Base-by-base conservation (phyloP, 148 eudicot species). In the Rhododendron simsii region DNA sequence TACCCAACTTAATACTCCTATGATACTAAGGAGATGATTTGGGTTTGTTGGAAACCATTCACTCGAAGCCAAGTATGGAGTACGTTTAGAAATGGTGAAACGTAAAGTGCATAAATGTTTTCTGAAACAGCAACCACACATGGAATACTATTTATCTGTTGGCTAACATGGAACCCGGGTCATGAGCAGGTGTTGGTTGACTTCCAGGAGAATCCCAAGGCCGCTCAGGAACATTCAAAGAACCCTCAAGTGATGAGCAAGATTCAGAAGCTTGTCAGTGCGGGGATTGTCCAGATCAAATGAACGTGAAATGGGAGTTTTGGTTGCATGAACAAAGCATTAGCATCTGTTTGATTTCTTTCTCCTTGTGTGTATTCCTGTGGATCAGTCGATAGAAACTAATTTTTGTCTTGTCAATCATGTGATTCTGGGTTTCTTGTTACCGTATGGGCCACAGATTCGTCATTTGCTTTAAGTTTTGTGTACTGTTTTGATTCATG, bases 221-320 rank as follows among this genome's bases (percentile, higher is more conserved):
- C 99, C 8, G 95, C 98, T n/a, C 96, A 98, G 88, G 94, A 92
- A 41, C 99, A 98, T 84, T 93, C 90, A 88, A 94, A 89, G 94
- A 94, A 98, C 80, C 98, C 99, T 9, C 81, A 47, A 75, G 99
- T 98, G 80, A 94, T 95, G 98, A 88, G 86, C 90, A 98, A 98
- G 91, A 90, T 98, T 50, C 98, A 98, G 91, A 98, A 98, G 87
- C 90, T 97, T 71, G 87, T 95, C 78, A 93, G 92, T 85, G 94
- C 98, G 7, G 99, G 98, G 65, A 95, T 95, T 48, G 96, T 97
- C n/a, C 98, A 97, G 92, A 87, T 97, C 23, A 90, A 51, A 84
- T 96, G 84, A 86, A 44, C 2, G 51, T 39, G 67, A 11, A 37
- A 35, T 1, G 20, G 76, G 16, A 35, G 78, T 28, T 61, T 16